Evolutionary conservation across 2,329 filamentous ascomycete species (phyloP), one percentile per base, ranked within the genome.

Genomic region (Escovopsis weberi): DNA sequence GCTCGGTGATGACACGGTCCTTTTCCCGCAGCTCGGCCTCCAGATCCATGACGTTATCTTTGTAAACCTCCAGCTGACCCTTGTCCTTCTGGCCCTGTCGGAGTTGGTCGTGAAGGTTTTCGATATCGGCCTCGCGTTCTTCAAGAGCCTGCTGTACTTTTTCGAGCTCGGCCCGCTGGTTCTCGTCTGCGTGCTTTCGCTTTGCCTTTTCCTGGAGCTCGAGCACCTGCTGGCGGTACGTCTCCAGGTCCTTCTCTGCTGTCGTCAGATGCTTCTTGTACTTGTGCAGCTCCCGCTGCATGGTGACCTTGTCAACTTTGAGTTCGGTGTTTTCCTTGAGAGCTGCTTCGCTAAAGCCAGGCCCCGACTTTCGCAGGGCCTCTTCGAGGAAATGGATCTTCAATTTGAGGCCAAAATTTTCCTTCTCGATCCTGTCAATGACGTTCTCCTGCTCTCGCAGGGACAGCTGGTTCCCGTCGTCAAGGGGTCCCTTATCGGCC

Each of bases 371-470:
- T 42, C 81, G 77, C 40, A 98, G 65, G 12, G 85, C 85, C 52
- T 96, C 86, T 59, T 98, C 87, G 43, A 98, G 72, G 59, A 94
- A 98, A 61, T 96, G 87, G 42, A 96, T 94, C 62, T 94, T 95
- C 52, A 96, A 74, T 62, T 96, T 96, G 42, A 98, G 70, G 23
- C 86, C 86, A 58, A 96, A 98, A 57, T 98, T 98, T 57, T 96
- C 91, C 67, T 98, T 98, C 58, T 95, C 87, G 53, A 98, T 89
- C 56, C 85, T 85, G 64, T 95, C 85, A 52, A 98, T 89, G 51
- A 91, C 83, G 52, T 86, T 87, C 62, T 96, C 91, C 61, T 98
- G 91, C 58, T 98, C 91, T 47, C 87, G 80, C 45, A 98, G 64
- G 1, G 91, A 94, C 52, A 95, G 72, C 56, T 93, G 82, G 53